Base-by-base conservation (phyloP, 2,329 filamentous ascomycete species). In the Stagonosporopsis chrysanthemi region DNA sequence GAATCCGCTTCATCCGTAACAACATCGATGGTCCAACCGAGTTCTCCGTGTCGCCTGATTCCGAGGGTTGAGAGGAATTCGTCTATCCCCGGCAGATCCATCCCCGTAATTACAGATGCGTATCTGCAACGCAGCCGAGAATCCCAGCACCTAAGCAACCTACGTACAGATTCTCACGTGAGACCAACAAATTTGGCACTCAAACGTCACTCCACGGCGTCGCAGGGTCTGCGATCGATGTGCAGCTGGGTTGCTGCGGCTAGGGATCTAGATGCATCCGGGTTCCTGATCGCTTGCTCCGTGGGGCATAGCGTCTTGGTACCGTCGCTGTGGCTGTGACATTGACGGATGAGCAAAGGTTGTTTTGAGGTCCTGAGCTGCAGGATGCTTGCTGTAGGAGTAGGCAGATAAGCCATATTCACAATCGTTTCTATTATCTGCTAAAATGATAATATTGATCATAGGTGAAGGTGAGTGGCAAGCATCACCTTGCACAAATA, bases 21-120 rank as follows among this genome's bases (percentile, higher is more conserved):
- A 26, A 50, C 31, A 2, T 58, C 33, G 24, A 58, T 53, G 8
- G 23, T 41, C 39, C 44, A 53, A 2, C 15, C 9, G 24, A 31
- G 31, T 17, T 42, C 28, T 28, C 45, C 48, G 28, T 46, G 47
- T 28, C 45, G 43, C 17, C n/a, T 47, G 29, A 54, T 48, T 2
- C 43, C 43, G n/a, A 48, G 28, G 2, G 28, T 29, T 6, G 40
- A 43, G 8, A 42, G 48, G 8, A 51, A 35, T 6, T 19, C 4
- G 3, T 42, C 38, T 2, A 42, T 3, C 17, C 17, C 47, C 14
- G 7, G 17, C 29, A 22, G 3, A 31, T 42, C 38, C 47, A 33
- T 50, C 14, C 19, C 28, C 38, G 5, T 12, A 12, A 12, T 4
- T 5, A 48, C 2, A 6, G 36, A 22, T 4, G 38, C 19, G n/a